These are phyloP conservation scores for Alternaria novae-zelandiae DNA, from an alignment of 2,329 filamentous ascomycete genomes.

Conservation along the genomic window DNA sequence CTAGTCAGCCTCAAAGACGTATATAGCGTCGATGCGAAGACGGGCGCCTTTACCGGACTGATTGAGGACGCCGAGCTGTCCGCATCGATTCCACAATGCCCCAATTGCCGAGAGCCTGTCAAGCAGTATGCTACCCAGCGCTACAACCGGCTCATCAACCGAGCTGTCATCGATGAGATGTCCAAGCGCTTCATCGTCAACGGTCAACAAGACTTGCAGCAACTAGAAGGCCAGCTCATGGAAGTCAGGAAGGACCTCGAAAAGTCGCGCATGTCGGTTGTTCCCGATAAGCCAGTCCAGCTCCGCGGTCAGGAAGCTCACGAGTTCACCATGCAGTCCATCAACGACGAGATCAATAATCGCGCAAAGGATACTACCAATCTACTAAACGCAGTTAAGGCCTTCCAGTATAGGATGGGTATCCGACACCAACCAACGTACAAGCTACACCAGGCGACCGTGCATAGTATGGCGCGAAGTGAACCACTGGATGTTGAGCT, in stretches of 20 bases:
- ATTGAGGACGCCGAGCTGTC: conserved; percentile 32
- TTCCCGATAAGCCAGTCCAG: not conserved
- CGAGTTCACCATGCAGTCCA: conserved; percentile 1
- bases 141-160: conserved; percentile 49
- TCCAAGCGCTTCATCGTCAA: conserved; percentile 47
- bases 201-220: conserved; percentile 33
- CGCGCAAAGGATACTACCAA: conserved; percentile 18
- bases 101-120: conserved; percentile 42
- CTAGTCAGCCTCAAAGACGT: conserved; percentile 34
- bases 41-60: conserved; percentile 30
- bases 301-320: not conserved
- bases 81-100: conserved; percentile 39
- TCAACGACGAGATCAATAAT: conserved; percentile 10
- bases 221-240: conserved; percentile 24
- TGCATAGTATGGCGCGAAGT: conserved; percentile 22
- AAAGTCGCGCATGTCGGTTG: conserved; percentile 7
- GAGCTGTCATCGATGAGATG: conserved; percentile 48
- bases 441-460: conserved; percentile 49
- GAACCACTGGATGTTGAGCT: conserved; percentile 24
- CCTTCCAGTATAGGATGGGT: conserved; percentile 26
- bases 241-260: conserved; percentile 27
- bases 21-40: conserved; percentile 17
- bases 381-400: conserved; percentile 25
- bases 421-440: conserved; percentile 47
- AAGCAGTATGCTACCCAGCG: conserved; percentile 42